Percentiles rank a stretch among this genome's conserved stretches.
phyloP scores from a whole-genome alignment of 2,329 filamentous ascomycete genomes.

The Arthrinium puccinioides region DNA sequence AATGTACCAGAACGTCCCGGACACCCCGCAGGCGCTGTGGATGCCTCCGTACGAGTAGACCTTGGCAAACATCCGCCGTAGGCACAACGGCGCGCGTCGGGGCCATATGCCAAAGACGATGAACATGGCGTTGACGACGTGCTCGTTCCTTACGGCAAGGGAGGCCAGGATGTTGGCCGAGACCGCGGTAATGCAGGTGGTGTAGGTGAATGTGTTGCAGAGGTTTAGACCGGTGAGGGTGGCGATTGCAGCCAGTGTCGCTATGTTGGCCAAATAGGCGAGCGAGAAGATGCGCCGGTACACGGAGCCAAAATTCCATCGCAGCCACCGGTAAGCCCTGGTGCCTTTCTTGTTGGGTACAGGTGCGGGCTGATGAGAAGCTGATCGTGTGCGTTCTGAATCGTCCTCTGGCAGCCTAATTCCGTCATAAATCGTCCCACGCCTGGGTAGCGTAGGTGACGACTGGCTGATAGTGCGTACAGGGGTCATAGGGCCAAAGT shows the following conservation, averaged over 20 bases:
- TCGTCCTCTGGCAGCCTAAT: no score
- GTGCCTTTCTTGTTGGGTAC: slow-evolving; percentile 15
- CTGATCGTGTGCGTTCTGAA: no score
- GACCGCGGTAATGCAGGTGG: slow-evolving; percentile 6
- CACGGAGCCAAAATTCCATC: slow-evolving; percentile 24
- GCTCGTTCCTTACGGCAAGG: slow-evolving; percentile 37
- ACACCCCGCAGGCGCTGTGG: slow-evolving; percentile 42
- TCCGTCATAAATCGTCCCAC: no score
- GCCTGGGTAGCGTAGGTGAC: no score
- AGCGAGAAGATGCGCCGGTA: slow-evolving; percentile 35
- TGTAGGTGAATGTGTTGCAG: slow-evolving; percentile 7
- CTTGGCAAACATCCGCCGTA: slow-evolving; percentile 38
- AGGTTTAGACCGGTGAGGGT: slow-evolving; percentile 21
- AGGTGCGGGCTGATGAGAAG: no score
- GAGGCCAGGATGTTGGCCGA: slow-evolving; percentile 30
- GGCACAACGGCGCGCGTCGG: slow-evolving; percentile 32
- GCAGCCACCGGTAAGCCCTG: slow-evolving; percentile 14
- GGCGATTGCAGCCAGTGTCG: no score
- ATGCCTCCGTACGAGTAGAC: slow-evolving; percentile 48
- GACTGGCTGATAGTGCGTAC: no score
- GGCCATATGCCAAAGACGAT: slow-evolving; percentile 31
- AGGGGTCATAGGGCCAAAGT: no score
- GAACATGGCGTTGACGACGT: slow-evolving; percentile 40
- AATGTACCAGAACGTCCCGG: slow-evolving; percentile 38
- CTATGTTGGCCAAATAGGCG: slow-evolving; percentile 31